phyloP scores from a whole-genome alignment of 2,329 filamentous ascomycete genomes.

The Plenodomus biglobosus region DNA sequence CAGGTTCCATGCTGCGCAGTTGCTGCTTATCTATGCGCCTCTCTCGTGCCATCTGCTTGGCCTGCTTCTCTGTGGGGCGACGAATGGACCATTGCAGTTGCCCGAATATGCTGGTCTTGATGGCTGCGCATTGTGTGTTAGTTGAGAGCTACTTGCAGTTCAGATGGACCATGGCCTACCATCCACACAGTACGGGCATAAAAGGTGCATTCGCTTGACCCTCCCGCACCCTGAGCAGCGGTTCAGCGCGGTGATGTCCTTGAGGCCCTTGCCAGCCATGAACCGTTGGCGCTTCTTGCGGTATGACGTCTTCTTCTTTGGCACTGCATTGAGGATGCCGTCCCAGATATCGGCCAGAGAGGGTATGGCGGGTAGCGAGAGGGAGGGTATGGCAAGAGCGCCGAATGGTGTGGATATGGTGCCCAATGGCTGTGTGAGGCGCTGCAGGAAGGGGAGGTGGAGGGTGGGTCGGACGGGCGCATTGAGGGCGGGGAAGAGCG shows the following conservation, averaged over 20 bases:
- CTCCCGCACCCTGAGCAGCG: slow-evolving; percentile 87
- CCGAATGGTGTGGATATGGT: slow-evolving; percentile 64
- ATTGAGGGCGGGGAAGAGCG: slow-evolving; percentile 57
- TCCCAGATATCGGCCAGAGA: slow-evolving; percentile 85
- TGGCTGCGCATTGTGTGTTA: slow-evolving; percentile 27
- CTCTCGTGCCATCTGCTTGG: slow-evolving; percentile 32
- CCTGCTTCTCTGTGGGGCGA: slow-evolving; percentile 31
- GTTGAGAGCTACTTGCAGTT: no score
- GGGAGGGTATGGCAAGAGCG: slow-evolving; percentile 55
- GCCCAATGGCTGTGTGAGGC: slow-evolving; percentile 53
- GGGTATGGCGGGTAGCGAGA: slow-evolving; percentile 40
- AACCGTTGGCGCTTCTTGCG: slow-evolving; percentile 92
- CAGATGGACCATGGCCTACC: no score
- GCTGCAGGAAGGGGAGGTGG: slow-evolving; percentile 47
- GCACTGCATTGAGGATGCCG: slow-evolving; percentile 84
- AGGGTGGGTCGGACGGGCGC: slow-evolving; percentile 45
- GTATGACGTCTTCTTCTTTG: slow-evolving; percentile 98
- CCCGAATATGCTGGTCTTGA: slow-evolving; percentile 41
- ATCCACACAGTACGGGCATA: slow-evolving; percentile 84
- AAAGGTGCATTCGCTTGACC: slow-evolving; percentile 80
- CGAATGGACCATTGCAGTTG: slow-evolving; percentile 30
- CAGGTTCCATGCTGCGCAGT: slow-evolving; percentile 17
- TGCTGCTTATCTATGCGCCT: slow-evolving; percentile 16
- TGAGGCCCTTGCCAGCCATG: slow-evolving; percentile 91
- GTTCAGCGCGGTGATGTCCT: slow-evolving; percentile 85